These are phyloP conservation scores for Hordeum vulgare DNA, from an alignment of 176 grass and related monocot species.

Conservation along the genomic window MorexV3_pseudomolecules_assembly NC_058523.1:25011079-25011578, in stretches of 20 bases:
- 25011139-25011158: slow-evolving; percentile 81
- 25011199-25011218: neutral
- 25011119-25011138: slow-evolving; percentile 93
- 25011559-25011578: slow-evolving; percentile 85
- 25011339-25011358: slow-evolving; percentile 55
- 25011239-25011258: neutral
- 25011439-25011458: slow-evolving; percentile 8
- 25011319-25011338: slow-evolving; percentile 86
- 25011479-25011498: slow-evolving; percentile 78
- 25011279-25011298: slow-evolving; percentile 70
- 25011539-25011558: slow-evolving; percentile 87
- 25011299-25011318: slow-evolving; percentile 87
- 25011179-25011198: neutral
- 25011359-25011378: slow-evolving; percentile 74
- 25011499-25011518: slow-evolving; percentile 82
- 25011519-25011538: slow-evolving; percentile 97
- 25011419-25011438: slow-evolving; percentile 15
- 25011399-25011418: neutral
- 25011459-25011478: neutral
- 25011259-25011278: neutral
- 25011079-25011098: slow-evolving; percentile 55
- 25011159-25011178: slow-evolving; percentile 89
- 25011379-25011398: neutral
- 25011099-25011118: slow-evolving; percentile 90
- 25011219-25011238: neutral